Percentiles rank a stretch among this genome's conserved stretches.
Evolutionary conservation across 495 filamentous ascomycete species (phyloP).

Genomic region (Echria macrotheca): DNA sequence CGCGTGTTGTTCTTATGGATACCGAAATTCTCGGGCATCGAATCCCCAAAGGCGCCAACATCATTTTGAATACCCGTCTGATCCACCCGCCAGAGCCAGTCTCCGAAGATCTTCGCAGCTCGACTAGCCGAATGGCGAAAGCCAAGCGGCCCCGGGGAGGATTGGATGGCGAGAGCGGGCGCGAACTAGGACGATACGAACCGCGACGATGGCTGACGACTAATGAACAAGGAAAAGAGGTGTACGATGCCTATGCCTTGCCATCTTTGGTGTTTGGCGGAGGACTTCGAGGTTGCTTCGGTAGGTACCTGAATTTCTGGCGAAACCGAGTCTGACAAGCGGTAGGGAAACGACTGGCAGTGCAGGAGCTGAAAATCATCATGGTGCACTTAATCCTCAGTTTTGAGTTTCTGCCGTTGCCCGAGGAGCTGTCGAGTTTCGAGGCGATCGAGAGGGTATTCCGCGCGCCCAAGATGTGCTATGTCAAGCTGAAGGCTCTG

Average conservation of each 20-base stretch:
- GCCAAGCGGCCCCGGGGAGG: constrained; percentile 15
- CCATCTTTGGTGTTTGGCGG: constrained; percentile 21
- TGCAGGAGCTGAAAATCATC: constrained; percentile 25
- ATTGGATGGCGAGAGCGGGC: constrained; percentile 11
- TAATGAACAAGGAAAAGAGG: constrained; percentile 18
- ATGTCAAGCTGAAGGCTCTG: constrained; percentile 9
- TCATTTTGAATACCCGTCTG: constrained; percentile 18
- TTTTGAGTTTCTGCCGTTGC: constrained; percentile 27
- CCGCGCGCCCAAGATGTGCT: constrained; percentile 2
- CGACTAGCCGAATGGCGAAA: constrained; percentile 15
- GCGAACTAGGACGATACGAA: constrained; percentile 20
- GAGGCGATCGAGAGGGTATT: constrained; percentile 10
- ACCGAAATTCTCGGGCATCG: constrained; percentile 28
- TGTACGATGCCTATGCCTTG: constrained; percentile 22
- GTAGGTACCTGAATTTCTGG: no score
- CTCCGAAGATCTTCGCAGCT: constrained; percentile 15
- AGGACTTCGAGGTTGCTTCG: constrained; percentile 23
- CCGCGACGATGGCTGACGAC: constrained; percentile 29
- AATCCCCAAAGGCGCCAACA: constrained; percentile 31
- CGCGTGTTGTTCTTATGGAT: constrained; percentile 26
- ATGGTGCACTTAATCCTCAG: constrained; percentile 21
- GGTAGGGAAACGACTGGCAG: constrained; percentile 21
- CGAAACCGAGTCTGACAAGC: no score
- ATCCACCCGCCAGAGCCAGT: constrained; percentile 1
- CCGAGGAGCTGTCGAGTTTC: constrained; percentile 12